phyloP scores from a whole-genome alignment of 495 filamentous ascomycete genomes.

The Venustampulla echinocandica region DNA sequence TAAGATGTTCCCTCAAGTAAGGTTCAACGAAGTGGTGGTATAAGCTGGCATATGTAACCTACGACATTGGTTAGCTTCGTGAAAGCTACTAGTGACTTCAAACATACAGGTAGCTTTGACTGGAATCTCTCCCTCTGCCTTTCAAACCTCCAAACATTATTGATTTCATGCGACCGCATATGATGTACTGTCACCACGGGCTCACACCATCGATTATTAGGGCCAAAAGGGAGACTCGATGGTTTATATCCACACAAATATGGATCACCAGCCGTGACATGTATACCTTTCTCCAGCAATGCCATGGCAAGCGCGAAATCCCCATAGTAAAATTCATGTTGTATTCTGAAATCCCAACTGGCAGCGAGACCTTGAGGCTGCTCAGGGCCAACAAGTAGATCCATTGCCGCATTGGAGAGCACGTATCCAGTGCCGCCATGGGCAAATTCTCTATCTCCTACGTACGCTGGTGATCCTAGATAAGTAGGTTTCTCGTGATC shows the following conservation, averaged over 20 bases:
- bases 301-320: conserved; percentile 56
- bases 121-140: conserved; percentile 8
- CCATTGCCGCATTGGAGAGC: conserved; percentile 48
- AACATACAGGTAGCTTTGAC: conserved; percentile 4
- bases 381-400: conserved; percentile 30
- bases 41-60: conserved; percentile 7
- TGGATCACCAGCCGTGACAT: conserved; percentile 42
- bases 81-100: not conserved
- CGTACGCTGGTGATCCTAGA: conserved; percentile 49
- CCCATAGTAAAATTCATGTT: conserved; percentile 56
- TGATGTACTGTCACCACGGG: conserved; percentile 55
- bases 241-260: conserved; percentile 50
- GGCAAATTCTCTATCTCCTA: conserved; percentile 48
- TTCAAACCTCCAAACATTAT: conserved; percentile 45
- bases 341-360: conserved; percentile 44
- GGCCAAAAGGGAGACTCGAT: conserved; percentile 39
- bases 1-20: not conserved
- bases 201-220: conserved; percentile 48
- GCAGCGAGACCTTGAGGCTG: conserved; percentile 23
- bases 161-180: conserved; percentile 44
- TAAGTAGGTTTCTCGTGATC: conserved; percentile 42
- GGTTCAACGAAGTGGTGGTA: conserved; percentile 16
- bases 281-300: conserved; percentile 44
- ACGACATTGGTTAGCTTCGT: not conserved
- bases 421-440: conserved; percentile 64